Evolutionary conservation across 208 protist genomes (phyloP), one percentile per base, ranked within the genome.

Genomic region (Acanthamoeba culbertsoni): DNA sequence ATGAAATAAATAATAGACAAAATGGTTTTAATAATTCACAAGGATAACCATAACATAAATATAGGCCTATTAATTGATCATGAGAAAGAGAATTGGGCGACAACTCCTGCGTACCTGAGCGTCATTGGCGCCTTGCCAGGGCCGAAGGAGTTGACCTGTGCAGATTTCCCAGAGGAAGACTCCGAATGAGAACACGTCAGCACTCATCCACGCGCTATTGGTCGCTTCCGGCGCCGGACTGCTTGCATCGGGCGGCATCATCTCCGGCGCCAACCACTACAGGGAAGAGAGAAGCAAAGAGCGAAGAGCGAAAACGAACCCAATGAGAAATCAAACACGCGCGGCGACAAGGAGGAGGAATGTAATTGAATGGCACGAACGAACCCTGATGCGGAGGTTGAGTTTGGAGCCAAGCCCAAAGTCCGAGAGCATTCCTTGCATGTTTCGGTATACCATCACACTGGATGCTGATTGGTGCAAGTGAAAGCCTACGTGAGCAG

Each of bases 101-200:
- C 51, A 59, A 14, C 23, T 59, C 16, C 14, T 59, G 23, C 51
- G 51, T 23, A 59, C 51, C 68, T 79, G 40, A 4, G 68, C 35
- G 35, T 79, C 68, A 23, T 48, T 79, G 20, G 40, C 23, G 42
- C 68, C 68, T 26, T 48, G 35, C 68, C 68, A 79, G 18, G 68
- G 68, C 5, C 68, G 68, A 20, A 48, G 42, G 16, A 79, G 68
- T 28, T 79, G 68, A 8, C 68, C 68, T 42, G 68, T 79, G 68
- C 68, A 79, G 42, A 88, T 55, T 48, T 88, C 77, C 77, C 77
- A 88, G 1, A 88, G 77, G 48, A 88, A 88, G 46, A 88, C 77
- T 8, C 77, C 77, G 46, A 88, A 88, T 4, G 48, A 40, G 26
- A 12, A 88, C 33, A 63, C 48, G 48, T 88, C 77, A 33, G 48